These are phyloP conservation scores for Diospyros lotus DNA, from an alignment of 148 eudicot genomes.

Conservation along the genomic window DNA sequence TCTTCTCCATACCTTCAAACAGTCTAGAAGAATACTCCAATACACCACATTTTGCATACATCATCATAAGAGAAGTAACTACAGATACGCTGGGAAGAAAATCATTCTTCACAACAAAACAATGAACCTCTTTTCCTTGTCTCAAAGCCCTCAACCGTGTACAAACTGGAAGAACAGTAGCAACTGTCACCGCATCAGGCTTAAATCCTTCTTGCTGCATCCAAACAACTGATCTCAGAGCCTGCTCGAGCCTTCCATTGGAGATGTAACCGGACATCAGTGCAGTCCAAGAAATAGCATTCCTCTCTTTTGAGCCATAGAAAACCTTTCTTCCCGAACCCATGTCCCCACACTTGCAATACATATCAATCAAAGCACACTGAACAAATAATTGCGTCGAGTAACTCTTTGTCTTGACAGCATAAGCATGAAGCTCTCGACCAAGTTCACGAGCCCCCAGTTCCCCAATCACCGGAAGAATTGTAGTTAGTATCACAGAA, in stretches of 20 bases:
- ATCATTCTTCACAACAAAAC: conserved; percentile 51
- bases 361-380: conserved; percentile 83
- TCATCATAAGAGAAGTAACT: conserved; percentile 68
- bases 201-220: conserved; percentile 95
- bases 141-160: conserved; percentile 51
- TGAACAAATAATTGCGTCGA: conserved; percentile 63
- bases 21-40: conserved; percentile 42
- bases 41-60: conserved; percentile 81
- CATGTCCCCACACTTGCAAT: conserved; percentile 88
- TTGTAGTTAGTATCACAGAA: conserved; percentile 62
- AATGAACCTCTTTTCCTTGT: conserved; percentile 78
- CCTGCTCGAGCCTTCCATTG: conserved; percentile 74
- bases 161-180: conserved; percentile 80
- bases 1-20: conserved; percentile 48
- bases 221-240: conserved; percentile 73
- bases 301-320: conserved; percentile 56
- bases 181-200: conserved; percentile 81
- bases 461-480: conserved; percentile 73
- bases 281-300: conserved; percentile 80
- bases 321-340: conserved; percentile 64
- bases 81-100: conserved; percentile 63
- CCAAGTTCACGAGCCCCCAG: conserved; percentile 52
- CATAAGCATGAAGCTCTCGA: conserved; percentile 74
- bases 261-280: conserved; percentile 70
- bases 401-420: conserved; percentile 57